phyloP scores from a whole-genome alignment of 164 flowering plant species.

The Tinospora cordifolia region DNA sequence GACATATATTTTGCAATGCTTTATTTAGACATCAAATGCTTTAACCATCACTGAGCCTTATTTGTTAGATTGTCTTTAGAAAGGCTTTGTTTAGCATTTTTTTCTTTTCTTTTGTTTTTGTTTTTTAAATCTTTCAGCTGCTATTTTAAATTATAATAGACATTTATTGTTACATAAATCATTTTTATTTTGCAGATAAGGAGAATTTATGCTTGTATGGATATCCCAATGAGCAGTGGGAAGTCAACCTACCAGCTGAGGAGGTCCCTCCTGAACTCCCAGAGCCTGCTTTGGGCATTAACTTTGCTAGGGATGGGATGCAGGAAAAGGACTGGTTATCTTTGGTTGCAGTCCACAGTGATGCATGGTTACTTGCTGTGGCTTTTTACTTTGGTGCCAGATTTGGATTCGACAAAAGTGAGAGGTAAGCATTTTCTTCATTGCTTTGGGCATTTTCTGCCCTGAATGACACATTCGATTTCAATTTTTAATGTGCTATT shows the following conservation, averaged over 20 bases:
- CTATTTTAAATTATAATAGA: too few relatives aligned
- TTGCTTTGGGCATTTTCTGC: neutral
- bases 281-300: slow-evolving; percentile 74
- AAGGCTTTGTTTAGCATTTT: too few relatives aligned
- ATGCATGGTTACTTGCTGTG: slow-evolving; percentile 70
- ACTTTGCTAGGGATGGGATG: slow-evolving; percentile 75
- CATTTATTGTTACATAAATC: neutral
- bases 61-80: too few relatives aligned
- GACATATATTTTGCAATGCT: too few relatives aligned
- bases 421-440: slow-evolving; percentile 38
- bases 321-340: slow-evolving; percentile 70
- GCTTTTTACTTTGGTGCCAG: slow-evolving; percentile 75
- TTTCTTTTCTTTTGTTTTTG: too few relatives aligned
- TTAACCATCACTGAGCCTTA: too few relatives aligned
- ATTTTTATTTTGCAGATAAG: slow-evolving; percentile 37
- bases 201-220: slow-evolving; percentile 76
- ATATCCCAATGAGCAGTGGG: slow-evolving; percentile 66
- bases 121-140: too few relatives aligned
- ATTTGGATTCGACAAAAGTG: slow-evolving; percentile 66
- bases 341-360: slow-evolving; percentile 72
- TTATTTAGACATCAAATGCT: too few relatives aligned
- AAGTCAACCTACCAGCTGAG: slow-evolving; percentile 74
- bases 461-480: neutral
- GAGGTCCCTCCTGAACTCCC: slow-evolving; percentile 85
- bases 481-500: too few relatives aligned